Conservation (phyloP, 768 basidiomycete genomes). For the Trametes gibbosa region DNA sequence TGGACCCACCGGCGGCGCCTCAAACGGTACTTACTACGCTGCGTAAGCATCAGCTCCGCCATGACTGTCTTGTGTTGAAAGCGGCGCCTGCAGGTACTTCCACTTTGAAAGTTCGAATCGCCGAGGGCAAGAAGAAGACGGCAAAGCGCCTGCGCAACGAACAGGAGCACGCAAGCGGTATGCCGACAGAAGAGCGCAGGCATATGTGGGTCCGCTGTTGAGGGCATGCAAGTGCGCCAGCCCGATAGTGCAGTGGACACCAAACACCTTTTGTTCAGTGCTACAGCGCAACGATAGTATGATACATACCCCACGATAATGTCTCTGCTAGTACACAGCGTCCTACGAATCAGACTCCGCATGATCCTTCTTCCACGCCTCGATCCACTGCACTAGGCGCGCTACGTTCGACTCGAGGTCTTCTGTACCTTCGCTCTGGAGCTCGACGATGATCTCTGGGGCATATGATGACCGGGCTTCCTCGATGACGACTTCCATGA, state of each 20-base stretch:
- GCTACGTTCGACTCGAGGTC: conserved; percentile 87
- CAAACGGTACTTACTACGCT: conserved; percentile 44
- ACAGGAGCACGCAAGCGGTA: conserved; percentile 20
- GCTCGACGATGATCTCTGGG: conserved; percentile 80
- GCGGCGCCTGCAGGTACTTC: conserved; percentile 34
- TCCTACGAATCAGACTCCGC: conserved; percentile 1
- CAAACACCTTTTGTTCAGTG: not conserved
- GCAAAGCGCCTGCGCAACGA: conserved; percentile 39
- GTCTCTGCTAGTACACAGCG: not conserved
- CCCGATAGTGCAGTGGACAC: not conserved
- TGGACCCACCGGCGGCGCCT: conserved; percentile 39
- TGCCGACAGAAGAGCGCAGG: conserved; percentile 14
- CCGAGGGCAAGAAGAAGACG: conserved; percentile 48
- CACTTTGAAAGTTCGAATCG: conserved; percentile 48
- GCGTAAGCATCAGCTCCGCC: conserved; percentile 38
- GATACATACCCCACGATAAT: not conserved
- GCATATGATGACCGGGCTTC: conserved; percentile 89
- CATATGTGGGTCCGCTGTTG: conserved; percentile 16
- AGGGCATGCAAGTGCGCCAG: not conserved
- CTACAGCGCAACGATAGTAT: not conserved
- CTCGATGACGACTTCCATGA: conserved; percentile 88
- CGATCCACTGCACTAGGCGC: conserved; percentile 87
- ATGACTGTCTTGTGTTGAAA: not conserved
- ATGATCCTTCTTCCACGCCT: conserved; percentile 54
- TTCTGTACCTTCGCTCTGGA: conserved; percentile 71